Evolutionary conservation across 1,139 yeast genomes (phyloP).

Genomic region (Yamadazyma mexicana): DNA sequence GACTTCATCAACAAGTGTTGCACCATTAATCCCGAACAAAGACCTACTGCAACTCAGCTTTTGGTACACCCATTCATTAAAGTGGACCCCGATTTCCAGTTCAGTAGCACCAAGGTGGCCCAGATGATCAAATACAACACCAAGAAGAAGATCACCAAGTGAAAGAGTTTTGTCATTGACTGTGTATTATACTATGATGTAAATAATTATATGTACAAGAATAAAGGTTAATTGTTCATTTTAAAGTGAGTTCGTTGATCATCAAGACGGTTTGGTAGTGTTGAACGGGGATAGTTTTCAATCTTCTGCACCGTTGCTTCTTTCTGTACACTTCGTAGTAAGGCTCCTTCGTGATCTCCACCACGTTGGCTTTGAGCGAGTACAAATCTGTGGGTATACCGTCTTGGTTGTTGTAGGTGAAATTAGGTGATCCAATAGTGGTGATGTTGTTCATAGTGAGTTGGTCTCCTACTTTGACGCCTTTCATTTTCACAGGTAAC

Average conservation of each 20-base stretch:
- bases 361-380: slow-evolving; percentile 71
- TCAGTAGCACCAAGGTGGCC: slow-evolving; percentile 66
- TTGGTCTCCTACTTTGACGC: slow-evolving; percentile 78
- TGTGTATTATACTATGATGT: slow-evolving; percentile 5
- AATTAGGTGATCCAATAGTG: slow-evolving; percentile 82
- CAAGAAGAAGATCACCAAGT: slow-evolving; percentile 17
- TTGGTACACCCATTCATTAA: slow-evolving; percentile 62
- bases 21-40: slow-evolving; percentile 70
- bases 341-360: slow-evolving; percentile 86
- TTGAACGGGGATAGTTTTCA: slow-evolving; percentile 74
- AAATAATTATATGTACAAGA: slow-evolving; percentile 2
- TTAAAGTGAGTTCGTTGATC: slow-evolving; percentile 67
- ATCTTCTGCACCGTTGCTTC: slow-evolving; percentile 82
- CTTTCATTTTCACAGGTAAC: slow-evolving; percentile 73
- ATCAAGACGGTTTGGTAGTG: slow-evolving; percentile 80
- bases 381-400: slow-evolving; percentile 45
- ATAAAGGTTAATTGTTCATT: slow-evolving; percentile 17
- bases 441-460: slow-evolving; percentile 72
- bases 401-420: slow-evolving; percentile 48
- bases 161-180: neutral
- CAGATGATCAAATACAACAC: slow-evolving; percentile 35
- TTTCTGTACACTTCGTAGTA: slow-evolving; percentile 57
- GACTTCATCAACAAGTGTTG: slow-evolving; percentile 78
- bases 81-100: slow-evolving; percentile 48
- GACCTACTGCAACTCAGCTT: slow-evolving; percentile 85